Conservation (phyloP, 148 eudicot genomes). For the Vaccinium myrtillus region DNA sequence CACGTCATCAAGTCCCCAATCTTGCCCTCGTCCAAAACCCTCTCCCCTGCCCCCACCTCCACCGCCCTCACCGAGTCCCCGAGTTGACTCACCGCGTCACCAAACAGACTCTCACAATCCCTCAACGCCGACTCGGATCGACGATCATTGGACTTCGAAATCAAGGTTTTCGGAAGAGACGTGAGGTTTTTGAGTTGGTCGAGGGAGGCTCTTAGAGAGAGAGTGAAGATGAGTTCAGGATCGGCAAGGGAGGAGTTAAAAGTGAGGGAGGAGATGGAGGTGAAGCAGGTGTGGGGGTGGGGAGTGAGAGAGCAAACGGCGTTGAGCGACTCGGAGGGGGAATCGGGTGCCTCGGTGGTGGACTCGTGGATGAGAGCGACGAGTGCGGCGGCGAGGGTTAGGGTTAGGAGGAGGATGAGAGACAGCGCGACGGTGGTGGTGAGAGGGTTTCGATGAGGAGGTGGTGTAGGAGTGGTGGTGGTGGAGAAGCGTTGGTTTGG, state of each 20-base stretch:
- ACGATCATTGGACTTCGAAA: conserved; percentile 22
- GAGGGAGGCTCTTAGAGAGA: conserved; percentile 29
- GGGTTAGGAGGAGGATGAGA: conserved; percentile 20
- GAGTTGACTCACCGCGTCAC: conserved; percentile 45
- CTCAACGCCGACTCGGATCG: conserved; percentile 32
- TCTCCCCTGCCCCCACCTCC: conserved; percentile 19
- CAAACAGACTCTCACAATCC: conserved; percentile 46
- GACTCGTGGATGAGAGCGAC: conserved; percentile 19
- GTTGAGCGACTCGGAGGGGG: conserved; percentile 26
- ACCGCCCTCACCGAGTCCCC: conserved; percentile 22
- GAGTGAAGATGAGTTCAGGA: conserved; percentile 35
- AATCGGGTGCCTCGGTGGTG: conserved; percentile 20
- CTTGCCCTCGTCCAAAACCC: conserved; percentile 32
- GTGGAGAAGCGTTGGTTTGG: conserved; percentile 3
- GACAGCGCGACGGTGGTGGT: conserved; percentile 20
- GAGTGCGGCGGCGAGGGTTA: conserved; percentile 21
- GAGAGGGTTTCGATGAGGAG: conserved; percentile 7
- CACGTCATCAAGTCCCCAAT: conserved; percentile 46
- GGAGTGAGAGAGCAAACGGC: conserved; percentile 40
- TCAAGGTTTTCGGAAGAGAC: conserved; percentile 24
- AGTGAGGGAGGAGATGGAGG: conserved; percentile 7
- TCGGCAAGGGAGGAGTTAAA: conserved; percentile 12
- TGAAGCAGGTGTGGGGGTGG: conserved; percentile 34
- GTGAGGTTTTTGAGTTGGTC: conserved; percentile 22
- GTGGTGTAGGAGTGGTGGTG: not conserved